Base-by-base conservation (phyloP, 2,329 filamentous ascomycete species). In the Trichoderma sp. region DNA sequence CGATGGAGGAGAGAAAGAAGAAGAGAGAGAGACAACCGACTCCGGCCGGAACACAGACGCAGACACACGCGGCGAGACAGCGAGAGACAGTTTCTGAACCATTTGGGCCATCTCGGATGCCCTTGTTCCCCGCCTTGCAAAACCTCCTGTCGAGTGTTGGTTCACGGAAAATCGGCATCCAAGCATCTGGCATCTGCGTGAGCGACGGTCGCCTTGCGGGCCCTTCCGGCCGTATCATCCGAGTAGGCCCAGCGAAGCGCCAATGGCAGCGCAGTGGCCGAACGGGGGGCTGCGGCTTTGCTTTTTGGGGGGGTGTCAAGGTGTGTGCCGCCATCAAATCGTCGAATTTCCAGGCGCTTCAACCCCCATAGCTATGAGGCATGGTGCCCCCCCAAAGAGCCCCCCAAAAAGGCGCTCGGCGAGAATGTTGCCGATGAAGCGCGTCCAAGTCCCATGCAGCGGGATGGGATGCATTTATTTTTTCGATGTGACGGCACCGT, bases 161-260 rank as follows among this genome's bases (percentile, higher is more conserved):
- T 32, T 71, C 60, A 71, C 68, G 68, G 68, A 71, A 71, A 71
- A 71, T 51, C 68, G 68, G 68, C 68, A 71, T 70, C 67, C 47
- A 28, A 53, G 67, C 57, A 70, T 71, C 68, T 71, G 68, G 68
- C 60, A 64, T 71, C 68, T 71, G 60, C 34, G 68, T 26, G 32
- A 64, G 68, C 39, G 68, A 64, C 68, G 58, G 60, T 70, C 68
- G 68, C 68, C 68, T 64, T 71, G 68, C 68, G 68, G 68, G 68
- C 68, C 68, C 68, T 64, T 71, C 68, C 68, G 68, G 68, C 68
- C 68, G 68, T 36, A 70, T 71, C 60, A 71, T 71, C 68, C 68
- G 68, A 71, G 68, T 58, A 64, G 68, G 68, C 68, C 24, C 68
- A 63, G 14, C 21, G 15, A 4, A 30, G 32, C n/a, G 68, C 68